Conservation (phyloP, 139 green algal species). For the Volvox africanus region DNA sequence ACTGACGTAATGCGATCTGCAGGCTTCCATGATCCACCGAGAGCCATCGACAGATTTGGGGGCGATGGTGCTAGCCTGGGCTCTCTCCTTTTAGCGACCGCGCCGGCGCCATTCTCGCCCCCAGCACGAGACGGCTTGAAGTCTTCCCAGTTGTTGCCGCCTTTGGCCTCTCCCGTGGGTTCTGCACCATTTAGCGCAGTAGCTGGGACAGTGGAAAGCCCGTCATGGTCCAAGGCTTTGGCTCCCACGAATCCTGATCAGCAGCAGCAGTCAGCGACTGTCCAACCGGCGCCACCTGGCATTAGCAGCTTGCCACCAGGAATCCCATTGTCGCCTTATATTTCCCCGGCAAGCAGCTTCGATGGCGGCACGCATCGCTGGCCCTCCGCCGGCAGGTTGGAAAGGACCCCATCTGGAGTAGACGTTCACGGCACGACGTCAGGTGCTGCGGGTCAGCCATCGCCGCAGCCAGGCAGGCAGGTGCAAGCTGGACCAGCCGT, state of each 20-base stretch:
- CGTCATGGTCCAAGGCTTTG: not conserved
- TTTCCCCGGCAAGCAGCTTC: not conserved
- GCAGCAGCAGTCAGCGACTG: not conserved
- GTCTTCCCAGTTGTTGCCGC: not conserved
- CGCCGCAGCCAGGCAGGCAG: not conserved
- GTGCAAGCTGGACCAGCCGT: not conserved
- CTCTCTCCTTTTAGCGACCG: not conserved
- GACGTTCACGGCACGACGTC: not conserved
- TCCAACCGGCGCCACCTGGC: not conserved
- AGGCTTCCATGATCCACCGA: not conserved
- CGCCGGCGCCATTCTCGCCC: conserved; percentile 6
- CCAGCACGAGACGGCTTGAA: not conserved
- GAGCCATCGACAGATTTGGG: too few species aligned
- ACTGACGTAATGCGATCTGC: not conserved
- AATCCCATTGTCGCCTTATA: not conserved
- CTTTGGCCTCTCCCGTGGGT: not conserved
- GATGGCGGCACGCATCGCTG: not conserved
- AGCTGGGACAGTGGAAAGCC: not conserved
- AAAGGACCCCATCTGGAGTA: not conserved
- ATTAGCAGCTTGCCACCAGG: not conserved
- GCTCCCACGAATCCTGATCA: not conserved
- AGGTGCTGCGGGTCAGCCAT: not conserved
- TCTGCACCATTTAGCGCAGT: not conserved
- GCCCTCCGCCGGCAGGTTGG: not conserved
- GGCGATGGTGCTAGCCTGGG: not conserved